Conservation (phyloP, 129 eudicot species). For the Escallonia herrerae region DNA sequence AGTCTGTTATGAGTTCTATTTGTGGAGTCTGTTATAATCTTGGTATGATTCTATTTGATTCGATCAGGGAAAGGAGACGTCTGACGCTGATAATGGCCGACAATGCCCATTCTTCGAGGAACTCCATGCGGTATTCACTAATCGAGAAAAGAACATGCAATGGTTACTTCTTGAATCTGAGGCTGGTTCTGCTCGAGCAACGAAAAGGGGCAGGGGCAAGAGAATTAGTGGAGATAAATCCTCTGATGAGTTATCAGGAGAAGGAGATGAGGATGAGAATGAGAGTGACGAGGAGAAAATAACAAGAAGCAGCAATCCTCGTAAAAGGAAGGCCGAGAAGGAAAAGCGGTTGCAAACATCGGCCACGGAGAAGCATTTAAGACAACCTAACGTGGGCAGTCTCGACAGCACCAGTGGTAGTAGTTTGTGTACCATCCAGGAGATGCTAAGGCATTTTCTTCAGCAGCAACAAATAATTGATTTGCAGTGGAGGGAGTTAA, state of each 20-base stretch:
- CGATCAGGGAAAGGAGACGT: slow-evolving; percentile 52
- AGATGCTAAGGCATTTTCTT: slow-evolving; percentile 46
- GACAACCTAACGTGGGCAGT: slow-evolving; percentile 5
- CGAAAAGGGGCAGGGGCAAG: slow-evolving; percentile 18
- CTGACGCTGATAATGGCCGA: slow-evolving; percentile 35
- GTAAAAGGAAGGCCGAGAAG: slow-evolving; percentile 35
- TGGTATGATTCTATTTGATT: too few species aligned
- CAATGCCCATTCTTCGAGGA: slow-evolving; percentile 65
- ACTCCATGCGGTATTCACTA: slow-evolving; percentile 47
- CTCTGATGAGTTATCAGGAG: slow-evolving; percentile 34
- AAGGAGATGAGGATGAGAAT: slow-evolving; percentile 22
- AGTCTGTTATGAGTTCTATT: too few species aligned
- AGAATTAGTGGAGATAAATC: slow-evolving; percentile 28
- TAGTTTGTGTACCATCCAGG: slow-evolving; percentile 22
- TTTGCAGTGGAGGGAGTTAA: slow-evolving; percentile 54
- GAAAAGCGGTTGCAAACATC: slow-evolving; percentile 31
- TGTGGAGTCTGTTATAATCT: too few species aligned
- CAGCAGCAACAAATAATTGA: slow-evolving; percentile 64
- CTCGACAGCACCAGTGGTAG: slow-evolving; percentile 2
- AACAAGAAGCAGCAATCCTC: slow-evolving; percentile 24
- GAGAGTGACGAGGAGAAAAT: slow-evolving; percentile 21
- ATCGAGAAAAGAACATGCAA: slow-evolving; percentile 30
- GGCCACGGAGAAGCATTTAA: slow-evolving; percentile 16
- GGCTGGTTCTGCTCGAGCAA: slow-evolving; percentile 26
- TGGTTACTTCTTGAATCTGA: slow-evolving; percentile 28